A percentile compares a stretch with the other conserved stretches of the same genome.
These are phyloP conservation scores for Kitagawia praeruptora DNA, from an alignment of 129 eudicot species.

Conservation along the genomic window DNA sequence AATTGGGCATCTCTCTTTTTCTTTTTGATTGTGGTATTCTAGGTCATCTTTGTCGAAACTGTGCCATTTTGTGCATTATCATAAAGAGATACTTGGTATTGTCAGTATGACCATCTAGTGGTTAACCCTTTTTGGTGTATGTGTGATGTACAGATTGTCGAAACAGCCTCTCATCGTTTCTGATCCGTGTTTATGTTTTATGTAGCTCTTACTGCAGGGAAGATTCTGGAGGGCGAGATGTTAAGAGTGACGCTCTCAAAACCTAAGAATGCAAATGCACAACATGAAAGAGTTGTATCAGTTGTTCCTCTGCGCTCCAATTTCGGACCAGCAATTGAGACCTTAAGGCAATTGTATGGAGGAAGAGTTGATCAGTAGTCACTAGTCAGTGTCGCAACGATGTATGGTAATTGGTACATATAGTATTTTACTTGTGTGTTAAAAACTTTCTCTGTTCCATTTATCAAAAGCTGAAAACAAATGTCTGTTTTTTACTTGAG, in stretches of 20 bases:
- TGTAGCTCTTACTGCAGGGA: conserved; percentile 58
- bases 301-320: conserved; percentile 67
- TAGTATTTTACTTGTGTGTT: not conserved
- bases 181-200: conserved; percentile 8
- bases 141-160: too few species aligned
- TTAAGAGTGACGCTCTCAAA: conserved; percentile 60
- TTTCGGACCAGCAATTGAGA: conserved; percentile 55
- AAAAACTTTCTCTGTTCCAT: not conserved
- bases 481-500: not conserved
- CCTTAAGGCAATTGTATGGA: conserved; percentile 41
- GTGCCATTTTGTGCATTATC: too few species aligned
- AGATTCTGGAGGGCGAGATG: conserved; percentile 86
- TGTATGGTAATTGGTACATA: not conserved
- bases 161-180: not conserved
- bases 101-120: too few species aligned
- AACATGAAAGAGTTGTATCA: conserved; percentile 71
- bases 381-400: conserved; percentile 3
- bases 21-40: not conserved
- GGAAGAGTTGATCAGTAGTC: conserved; percentile 29
- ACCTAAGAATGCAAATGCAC: conserved; percentile 90
- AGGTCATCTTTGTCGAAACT: not conserved
- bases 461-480: not conserved
- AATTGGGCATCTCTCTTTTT: not conserved
- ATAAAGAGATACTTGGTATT: too few species aligned
- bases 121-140: too few species aligned